Conservation (phyloP, 305 asterid genomes). For the Solanum hybrid region DNA sequence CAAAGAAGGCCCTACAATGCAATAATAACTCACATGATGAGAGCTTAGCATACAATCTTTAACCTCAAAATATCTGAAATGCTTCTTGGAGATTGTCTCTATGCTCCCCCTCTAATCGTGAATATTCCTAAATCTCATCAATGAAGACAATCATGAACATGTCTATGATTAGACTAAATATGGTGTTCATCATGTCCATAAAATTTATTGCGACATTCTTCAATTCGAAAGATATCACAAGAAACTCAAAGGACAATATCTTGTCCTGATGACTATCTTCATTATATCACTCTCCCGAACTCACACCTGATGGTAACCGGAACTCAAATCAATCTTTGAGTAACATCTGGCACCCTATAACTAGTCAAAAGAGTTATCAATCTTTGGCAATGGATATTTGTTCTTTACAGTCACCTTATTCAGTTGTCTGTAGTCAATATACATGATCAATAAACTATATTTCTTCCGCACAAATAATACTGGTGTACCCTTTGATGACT, state of each 20-base stretch:
- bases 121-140: background rate
- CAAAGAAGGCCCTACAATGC: too few relatives aligned
- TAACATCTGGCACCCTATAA: background rate
- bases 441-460: background rate
- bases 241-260: background rate
- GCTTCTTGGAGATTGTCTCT: background rate
- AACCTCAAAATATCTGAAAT: background rate
- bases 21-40: background rate
- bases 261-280: background rate
- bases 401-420: background rate
- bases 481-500: background rate
- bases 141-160: background rate
- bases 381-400: background rate
- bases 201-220: background rate
- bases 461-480: background rate
- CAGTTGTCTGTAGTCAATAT: background rate
- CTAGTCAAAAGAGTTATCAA: background rate
- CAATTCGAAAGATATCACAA: too few relatives aligned
- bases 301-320: background rate
- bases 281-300: background rate
- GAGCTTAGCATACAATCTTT: background rate
- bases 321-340: background rate
- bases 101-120: background rate
- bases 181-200: background rate
- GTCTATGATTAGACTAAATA: background rate